A percentile compares a stretch with the other conserved stretches of the same genome.
Conservation (phyloP, 2,329 filamentous ascomycete genomes). For the Cadophora sp. region DNA sequence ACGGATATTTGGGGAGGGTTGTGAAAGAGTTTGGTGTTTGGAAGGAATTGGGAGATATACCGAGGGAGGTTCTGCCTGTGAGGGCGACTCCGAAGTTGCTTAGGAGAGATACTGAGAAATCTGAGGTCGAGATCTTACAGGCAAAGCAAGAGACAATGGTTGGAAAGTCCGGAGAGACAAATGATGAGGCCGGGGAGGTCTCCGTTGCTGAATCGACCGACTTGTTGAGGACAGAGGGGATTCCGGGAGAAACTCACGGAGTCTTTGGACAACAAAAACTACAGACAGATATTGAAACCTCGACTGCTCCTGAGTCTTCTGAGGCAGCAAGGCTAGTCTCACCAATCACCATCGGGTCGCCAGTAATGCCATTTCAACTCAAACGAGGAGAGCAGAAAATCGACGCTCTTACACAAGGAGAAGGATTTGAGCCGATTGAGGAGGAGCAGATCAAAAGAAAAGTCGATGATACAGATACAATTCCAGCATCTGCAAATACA, state of each 20-base stretch:
- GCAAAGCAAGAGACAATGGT: not conserved
- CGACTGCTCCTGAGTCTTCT: no score
- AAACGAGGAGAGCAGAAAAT: constrained; percentile 24
- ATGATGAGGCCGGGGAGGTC: not conserved
- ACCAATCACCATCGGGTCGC: constrained; percentile 8
- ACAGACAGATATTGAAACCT: not conserved
- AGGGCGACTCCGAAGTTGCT: not conserved
- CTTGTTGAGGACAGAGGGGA: not conserved
- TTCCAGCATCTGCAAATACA: no score
- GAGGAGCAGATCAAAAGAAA: not conserved
- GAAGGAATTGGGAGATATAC: constrained; percentile 35
- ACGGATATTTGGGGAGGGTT: constrained; percentile 28
- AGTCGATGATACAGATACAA: not conserved
- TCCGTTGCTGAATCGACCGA: not conserved
- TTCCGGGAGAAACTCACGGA: no score
- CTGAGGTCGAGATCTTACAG: not conserved
- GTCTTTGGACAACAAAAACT: not conserved
- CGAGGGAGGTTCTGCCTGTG: constrained; percentile 34
- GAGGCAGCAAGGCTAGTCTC: not conserved
- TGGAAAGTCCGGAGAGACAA: not conserved
- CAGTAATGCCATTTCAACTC: constrained; percentile 6
- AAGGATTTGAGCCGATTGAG: constrained; percentile 11
- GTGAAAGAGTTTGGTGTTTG: constrained; percentile 34
- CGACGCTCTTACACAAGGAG: constrained; percentile 14
- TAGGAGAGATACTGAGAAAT: not conserved